A percentile compares a stretch with the other conserved stretches of the same genome.
phyloP scores from a whole-genome alignment of 139 green algal species.

The Bryopsis sp. region DNA sequence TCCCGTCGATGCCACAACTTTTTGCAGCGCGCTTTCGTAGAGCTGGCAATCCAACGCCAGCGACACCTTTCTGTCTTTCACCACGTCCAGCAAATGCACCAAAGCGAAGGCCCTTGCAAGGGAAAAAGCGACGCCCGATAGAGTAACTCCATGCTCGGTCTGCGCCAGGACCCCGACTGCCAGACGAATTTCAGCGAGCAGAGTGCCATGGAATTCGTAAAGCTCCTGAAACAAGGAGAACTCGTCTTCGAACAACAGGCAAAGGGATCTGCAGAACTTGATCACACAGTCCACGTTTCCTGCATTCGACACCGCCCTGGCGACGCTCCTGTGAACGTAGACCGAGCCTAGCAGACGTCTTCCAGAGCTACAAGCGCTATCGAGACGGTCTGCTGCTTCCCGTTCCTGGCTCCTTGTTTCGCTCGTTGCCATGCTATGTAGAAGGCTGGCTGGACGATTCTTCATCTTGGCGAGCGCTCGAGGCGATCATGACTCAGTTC shows the following conservation, averaged over 20 bases:
- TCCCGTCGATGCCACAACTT: neutral
- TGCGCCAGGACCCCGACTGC: neutral
- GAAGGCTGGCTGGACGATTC: no score
- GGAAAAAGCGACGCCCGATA: neutral
- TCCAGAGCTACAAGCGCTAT: no score
- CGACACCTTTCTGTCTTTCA: conserved; percentile 13
- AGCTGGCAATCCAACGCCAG: neutral
- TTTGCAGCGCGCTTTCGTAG: conserved; percentile 1
- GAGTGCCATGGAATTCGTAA: neutral
- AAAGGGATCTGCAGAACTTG: neutral
- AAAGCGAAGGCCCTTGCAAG: neutral
- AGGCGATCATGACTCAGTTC: no score
- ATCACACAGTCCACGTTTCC: neutral
- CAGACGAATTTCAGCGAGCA: neutral
- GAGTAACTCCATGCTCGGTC: neutral
- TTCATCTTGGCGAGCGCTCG: no score
- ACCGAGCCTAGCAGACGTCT: neutral
- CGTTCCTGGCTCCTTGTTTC: no score
- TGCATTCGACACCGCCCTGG: neutral
- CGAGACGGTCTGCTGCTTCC: no score
- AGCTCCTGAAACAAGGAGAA: no score
- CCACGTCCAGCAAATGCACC: conserved; percentile 7
- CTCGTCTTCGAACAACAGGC: neutral
- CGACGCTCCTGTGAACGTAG: conserved; percentile 6
- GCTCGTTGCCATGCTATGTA: no score